phyloP scores from a whole-genome alignment of 306 rosid species.

The Castanea crenata region DNA sequence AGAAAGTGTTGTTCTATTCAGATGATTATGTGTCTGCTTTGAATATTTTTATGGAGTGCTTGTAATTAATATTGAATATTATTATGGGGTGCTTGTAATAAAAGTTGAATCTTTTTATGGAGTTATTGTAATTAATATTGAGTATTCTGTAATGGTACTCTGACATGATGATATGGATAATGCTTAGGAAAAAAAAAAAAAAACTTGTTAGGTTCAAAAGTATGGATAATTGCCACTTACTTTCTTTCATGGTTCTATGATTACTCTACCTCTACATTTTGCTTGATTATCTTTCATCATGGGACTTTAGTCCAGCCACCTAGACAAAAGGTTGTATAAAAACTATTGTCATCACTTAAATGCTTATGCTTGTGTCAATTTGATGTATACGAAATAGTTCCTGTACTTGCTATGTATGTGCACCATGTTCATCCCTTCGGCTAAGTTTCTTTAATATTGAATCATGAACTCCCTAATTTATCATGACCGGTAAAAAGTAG shows the following conservation, averaged over 20 bases:
- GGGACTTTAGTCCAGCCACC: neutral
- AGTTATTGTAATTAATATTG: neutral
- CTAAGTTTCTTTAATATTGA: neutral
- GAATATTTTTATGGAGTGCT: neutral
- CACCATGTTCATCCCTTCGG: neutral
- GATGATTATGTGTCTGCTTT: neutral
- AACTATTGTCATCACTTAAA: neutral
- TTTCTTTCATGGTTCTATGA: neutral
- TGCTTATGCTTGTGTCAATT: neutral
- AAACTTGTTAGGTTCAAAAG: neutral
- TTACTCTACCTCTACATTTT: neutral
- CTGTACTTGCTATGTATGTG: neutral
- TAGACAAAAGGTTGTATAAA: neutral
- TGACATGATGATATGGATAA: neutral
- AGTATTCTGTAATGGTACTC: neutral
- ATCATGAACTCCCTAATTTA: neutral
- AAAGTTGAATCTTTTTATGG: neutral
- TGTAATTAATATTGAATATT: neutral
- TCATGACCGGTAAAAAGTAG: neutral
- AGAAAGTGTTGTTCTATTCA: neutral
- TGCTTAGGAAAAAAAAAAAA: neutral
- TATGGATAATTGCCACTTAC: neutral
- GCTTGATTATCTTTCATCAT: neutral
- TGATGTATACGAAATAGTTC: neutral
- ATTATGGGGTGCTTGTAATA: neutral